Percentiles rank a stretch among this genome's conserved stretches.
Evolutionary conservation across 2,329 filamentous ascomycete genomes (phyloP).

Genomic region (Neonectria coccinea): DNA sequence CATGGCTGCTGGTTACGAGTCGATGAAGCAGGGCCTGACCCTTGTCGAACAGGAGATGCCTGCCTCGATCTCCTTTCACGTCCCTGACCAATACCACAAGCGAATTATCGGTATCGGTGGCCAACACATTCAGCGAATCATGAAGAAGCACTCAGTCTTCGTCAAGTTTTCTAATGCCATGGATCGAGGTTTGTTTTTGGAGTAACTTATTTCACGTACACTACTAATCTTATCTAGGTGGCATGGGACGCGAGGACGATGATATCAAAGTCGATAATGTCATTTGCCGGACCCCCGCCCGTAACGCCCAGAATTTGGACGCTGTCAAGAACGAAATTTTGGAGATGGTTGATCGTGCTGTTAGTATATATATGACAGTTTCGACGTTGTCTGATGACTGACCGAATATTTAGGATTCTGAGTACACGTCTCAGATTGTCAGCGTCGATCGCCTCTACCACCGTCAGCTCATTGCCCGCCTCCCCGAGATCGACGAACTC

Average conservation of each 20-base stretch:
- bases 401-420: constrained; percentile 76
- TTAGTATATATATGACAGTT: constrained; percentile 56
- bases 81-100: constrained; percentile 99
- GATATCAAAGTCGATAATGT: constrained; percentile 99
- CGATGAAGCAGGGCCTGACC: constrained; percentile 90
- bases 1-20: constrained; percentile 90
- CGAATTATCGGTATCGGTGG: constrained; percentile 98
- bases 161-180: constrained; percentile 99
- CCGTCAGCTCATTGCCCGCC: constrained; percentile 88
- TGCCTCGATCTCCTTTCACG: constrained; percentile 98
- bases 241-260: constrained; percentile 94
- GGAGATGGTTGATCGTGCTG: constrained; percentile 97
- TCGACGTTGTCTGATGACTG: background rate
- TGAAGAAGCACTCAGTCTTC: constrained; percentile 99
- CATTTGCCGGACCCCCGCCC: constrained; percentile 95
- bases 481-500: constrained; percentile 90
- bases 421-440: constrained; percentile 94
- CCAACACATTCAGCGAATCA: constrained; percentile 98
- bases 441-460: constrained; percentile 96
- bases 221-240: constrained; percentile 49
- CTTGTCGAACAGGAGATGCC: constrained; percentile 99
- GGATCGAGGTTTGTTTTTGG: constrained; percentile 76
- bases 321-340: constrained; percentile 98
- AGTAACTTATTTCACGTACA: background rate
- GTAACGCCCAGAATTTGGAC: constrained; percentile 96